A percentile compares a stretch with the other conserved stretches of the same genome.
Evolutionary conservation across 176 grass and related monocot species (phyloP).

Genomic region (Aegilops tauschii): DNA sequence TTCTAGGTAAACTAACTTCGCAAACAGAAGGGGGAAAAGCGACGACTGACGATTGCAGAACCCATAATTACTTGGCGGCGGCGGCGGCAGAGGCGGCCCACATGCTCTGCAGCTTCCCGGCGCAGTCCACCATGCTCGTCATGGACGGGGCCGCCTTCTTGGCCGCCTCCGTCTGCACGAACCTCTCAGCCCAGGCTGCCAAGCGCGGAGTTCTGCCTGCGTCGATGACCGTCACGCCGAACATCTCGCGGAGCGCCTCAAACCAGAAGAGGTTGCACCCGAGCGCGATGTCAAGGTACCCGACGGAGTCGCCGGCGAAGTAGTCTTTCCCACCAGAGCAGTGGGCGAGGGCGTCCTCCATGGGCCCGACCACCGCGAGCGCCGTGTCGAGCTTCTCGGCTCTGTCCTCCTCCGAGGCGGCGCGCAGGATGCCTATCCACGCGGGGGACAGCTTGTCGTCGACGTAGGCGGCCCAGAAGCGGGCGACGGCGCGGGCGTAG

Average conservation of each 20-base stretch:
- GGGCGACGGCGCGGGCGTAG: background rate
- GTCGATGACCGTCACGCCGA: background rate
- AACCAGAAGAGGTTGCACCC: background rate
- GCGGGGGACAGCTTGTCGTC: background rate
- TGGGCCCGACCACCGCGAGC: background rate
- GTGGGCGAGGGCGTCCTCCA: background rate
- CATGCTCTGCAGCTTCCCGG: background rate
- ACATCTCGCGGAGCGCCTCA: background rate
- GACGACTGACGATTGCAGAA: too few species aligned
- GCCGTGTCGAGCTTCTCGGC: background rate
- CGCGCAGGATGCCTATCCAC: background rate
- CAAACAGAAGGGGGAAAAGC: too few species aligned
- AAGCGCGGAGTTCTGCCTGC: background rate
- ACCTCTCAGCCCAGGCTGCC: background rate
- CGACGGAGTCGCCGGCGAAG: background rate
- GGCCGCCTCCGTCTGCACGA: background rate
- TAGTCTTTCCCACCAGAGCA: background rate
- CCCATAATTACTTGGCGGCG: background rate
- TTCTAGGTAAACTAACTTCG: too few species aligned
- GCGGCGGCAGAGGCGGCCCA: background rate
- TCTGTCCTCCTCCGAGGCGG: background rate
- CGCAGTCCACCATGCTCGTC: background rate
- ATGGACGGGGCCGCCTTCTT: background rate
- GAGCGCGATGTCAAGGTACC: background rate
- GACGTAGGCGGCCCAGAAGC: conserved; percentile 2